Conservation (phyloP, 2,329 filamentous ascomycete genomes). For the Didymella pomorum region DNA sequence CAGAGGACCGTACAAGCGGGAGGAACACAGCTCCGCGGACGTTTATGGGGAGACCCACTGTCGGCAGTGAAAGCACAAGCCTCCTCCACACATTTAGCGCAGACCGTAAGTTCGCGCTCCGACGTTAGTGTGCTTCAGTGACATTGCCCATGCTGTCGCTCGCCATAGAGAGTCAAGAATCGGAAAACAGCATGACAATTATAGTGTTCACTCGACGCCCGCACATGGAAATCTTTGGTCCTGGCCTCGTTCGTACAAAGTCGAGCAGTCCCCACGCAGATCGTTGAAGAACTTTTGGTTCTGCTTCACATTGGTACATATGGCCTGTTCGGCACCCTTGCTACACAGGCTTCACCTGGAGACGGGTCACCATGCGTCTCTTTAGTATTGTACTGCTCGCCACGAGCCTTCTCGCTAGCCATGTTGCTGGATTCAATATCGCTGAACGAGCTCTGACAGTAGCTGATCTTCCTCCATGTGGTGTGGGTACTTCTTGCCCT, state of each 20-base stretch:
- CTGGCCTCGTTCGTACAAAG: neutral
- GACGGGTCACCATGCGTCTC: constrained; percentile 1
- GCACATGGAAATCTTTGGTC: constrained; percentile 1
- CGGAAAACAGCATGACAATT: neutral
- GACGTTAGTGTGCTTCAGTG: constrained; percentile 14
- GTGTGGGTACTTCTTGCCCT: neutral
- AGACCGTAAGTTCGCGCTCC: constrained; percentile 1
- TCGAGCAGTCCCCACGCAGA: neutral
- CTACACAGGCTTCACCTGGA: neutral
- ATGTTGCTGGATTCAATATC: neutral
- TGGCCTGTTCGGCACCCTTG: neutral
- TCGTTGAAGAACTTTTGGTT: constrained; percentile 3
- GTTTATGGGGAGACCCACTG: neutral
- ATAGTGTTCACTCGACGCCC: neutral
- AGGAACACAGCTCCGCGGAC: neutral
- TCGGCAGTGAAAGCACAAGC: constrained; percentile 5
- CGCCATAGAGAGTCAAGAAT: constrained; percentile 1
- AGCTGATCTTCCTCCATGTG: constrained; percentile 14
- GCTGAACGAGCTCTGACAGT: constrained; percentile 7
- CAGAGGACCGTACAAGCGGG: neutral
- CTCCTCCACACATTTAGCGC: constrained; percentile 2
- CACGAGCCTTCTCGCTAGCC: neutral
- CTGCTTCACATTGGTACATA: neutral
- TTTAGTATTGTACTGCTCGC: neutral
- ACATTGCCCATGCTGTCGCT: constrained; percentile 1